Evolutionary conservation across 2,329 filamentous ascomycete genomes (phyloP).

Genomic region (Dactylellina sp.): DNA sequence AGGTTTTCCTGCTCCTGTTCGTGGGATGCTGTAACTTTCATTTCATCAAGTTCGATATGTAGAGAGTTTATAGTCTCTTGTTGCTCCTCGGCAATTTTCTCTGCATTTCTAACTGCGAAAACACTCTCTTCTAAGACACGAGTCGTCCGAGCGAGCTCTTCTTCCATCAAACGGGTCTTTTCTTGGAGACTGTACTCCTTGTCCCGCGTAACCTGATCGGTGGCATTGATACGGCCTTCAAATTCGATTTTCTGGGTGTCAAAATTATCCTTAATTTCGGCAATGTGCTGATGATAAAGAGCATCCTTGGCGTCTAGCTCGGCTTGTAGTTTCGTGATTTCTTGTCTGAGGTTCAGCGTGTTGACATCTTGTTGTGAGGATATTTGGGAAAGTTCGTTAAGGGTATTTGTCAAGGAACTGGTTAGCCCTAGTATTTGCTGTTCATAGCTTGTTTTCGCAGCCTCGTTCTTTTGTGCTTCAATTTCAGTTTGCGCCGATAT

Average conservation of each 20-base stretch:
- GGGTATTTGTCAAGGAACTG: slow-evolving; percentile 43
- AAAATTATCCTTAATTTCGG: slow-evolving; percentile 8
- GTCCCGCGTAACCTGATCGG: background rate
- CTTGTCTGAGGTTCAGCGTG: slow-evolving; percentile 31
- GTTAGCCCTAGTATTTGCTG: slow-evolving; percentile 50
- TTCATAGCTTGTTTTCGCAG: slow-evolving; percentile 32
- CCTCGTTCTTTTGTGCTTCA: slow-evolving; percentile 36
- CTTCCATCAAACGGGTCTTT: slow-evolving; percentile 8
- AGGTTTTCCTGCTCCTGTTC: slow-evolving; percentile 17
- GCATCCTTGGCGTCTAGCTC: slow-evolving; percentile 25
- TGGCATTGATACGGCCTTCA: slow-evolving; percentile 15
- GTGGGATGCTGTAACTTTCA: background rate
- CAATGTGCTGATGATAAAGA: slow-evolving; percentile 16
- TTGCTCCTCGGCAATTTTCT: slow-evolving; percentile 18
- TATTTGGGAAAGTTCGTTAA: slow-evolving; percentile 49
- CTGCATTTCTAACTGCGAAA: slow-evolving; percentile 2
- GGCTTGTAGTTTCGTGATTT: slow-evolving; percentile 21
- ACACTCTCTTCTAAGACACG: slow-evolving; percentile 23
- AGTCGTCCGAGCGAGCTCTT: slow-evolving; percentile 10
- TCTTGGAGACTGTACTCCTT: slow-evolving; percentile 27
- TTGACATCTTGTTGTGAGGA: slow-evolving; percentile 44
- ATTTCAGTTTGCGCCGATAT: slow-evolving; percentile 21
- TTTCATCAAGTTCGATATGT: slow-evolving; percentile 22
- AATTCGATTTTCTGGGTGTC: slow-evolving; percentile 17
- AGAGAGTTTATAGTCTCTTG: slow-evolving; percentile 33